phyloP scores from a whole-genome alignment of 225 moss, liverwort and hornwort genomes.

The Straminergon stramineum region DNA sequence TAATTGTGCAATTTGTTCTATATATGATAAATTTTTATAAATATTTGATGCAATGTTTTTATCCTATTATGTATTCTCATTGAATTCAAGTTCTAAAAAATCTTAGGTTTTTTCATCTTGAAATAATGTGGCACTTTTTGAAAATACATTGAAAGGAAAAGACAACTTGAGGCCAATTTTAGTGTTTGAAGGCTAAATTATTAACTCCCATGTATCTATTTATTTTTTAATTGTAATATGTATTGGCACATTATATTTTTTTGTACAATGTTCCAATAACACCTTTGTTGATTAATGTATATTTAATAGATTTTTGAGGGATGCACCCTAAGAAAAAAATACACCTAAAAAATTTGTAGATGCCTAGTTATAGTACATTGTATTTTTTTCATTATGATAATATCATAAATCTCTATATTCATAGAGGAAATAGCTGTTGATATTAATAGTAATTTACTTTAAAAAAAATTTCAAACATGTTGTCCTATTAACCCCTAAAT shows the following conservation, averaged over 20 bases:
- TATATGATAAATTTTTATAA: neutral
- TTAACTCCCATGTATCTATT: neutral
- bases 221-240: neutral
- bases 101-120: neutral
- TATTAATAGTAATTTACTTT: neutral
- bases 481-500: too few relatives aligned
- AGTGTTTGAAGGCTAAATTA: neutral
- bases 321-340: rapidly evolving
- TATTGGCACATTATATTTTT: neutral
- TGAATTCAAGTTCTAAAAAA: neutral
- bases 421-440: neutral
- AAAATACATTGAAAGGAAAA: neutral
- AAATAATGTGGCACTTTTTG: neutral
- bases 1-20: neutral
- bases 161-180: neutral
- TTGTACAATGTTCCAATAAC: neutral
- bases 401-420: neutral
- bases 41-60: neutral
- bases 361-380: neutral
- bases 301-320: neutral
- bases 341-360: neutral
- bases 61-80: neutral
- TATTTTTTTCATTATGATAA: neutral
- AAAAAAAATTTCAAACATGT: neutral
- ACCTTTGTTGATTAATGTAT: neutral